A percentile compares a stretch with the other conserved stretches of the same genome.
Conservation (phyloP, 2,329 filamentous ascomycete genomes). For the Bipolaris gigantea region DNA sequence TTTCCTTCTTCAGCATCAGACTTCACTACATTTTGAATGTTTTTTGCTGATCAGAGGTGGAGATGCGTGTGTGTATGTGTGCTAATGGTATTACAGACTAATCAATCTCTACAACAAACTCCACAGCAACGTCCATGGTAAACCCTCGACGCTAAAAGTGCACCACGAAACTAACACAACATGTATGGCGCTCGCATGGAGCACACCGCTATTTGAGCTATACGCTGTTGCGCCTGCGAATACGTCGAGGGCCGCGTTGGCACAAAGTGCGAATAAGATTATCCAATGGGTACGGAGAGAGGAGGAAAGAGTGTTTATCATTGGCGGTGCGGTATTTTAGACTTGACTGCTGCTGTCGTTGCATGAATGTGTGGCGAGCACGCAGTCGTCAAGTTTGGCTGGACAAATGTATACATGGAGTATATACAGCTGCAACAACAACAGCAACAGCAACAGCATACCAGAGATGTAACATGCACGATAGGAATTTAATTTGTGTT, state of each 20-base stretch:
- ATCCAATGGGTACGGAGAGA: constrained; percentile 90
- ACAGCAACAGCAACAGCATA: too few relatives aligned
- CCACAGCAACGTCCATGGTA: constrained; percentile 81
- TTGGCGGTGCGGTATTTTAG: constrained; percentile 83
- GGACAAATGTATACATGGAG: too few relatives aligned
- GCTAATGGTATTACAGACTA: constrained; percentile 5
- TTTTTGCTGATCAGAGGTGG: background rate
- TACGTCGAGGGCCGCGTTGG: constrained; percentile 65
- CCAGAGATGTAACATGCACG: too few relatives aligned
- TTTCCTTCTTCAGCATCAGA: constrained; percentile 1
- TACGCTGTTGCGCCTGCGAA: constrained; percentile 89
- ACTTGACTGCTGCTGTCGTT: background rate
- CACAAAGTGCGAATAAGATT: constrained; percentile 84
- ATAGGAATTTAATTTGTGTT: too few relatives aligned
- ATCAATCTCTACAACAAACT: constrained; percentile 84
- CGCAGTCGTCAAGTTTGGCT: too few relatives aligned
- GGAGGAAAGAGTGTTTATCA: constrained; percentile 93
- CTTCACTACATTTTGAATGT: background rate
- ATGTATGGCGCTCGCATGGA: constrained; percentile 81
- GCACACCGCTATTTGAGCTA: constrained; percentile 87
- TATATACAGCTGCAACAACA: too few relatives aligned
- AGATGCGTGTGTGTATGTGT: background rate
- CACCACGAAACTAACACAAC: constrained; percentile 75
- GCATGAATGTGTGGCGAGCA: too few relatives aligned
- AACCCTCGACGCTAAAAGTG: constrained; percentile 82